Base-by-base conservation (phyloP, 768 basidiomycete species). In the Tylopilus intermedius region DNA sequence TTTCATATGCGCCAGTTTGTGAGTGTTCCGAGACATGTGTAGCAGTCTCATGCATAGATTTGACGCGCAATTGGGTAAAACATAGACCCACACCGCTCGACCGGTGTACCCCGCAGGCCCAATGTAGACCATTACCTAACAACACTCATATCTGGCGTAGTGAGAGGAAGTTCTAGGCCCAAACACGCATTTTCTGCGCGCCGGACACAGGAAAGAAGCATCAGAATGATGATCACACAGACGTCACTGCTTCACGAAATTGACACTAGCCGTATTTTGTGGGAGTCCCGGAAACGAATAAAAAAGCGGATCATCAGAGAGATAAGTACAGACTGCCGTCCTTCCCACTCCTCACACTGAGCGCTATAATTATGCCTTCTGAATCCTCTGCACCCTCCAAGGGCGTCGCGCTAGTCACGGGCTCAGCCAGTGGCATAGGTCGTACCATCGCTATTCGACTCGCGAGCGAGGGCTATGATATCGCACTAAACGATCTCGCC, bases 381-480 rank as follows among this genome's bases (percentile, higher is more conserved):
- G 54, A 50, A 43, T 8, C 29, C 0, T 15, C 18, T n/a, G 21
- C 57, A 9, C 39, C n/a, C 3, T 51, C 58, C 7, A 71, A 66
- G 50, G 67, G 68, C 3, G 57, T 63, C 32, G 69, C 68, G 14
- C 42, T 71, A 13, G 62, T 71, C 41, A 70, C 68, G 6, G 69
- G 70, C 29, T 59, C 68, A 0, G 66, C 60, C 11, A 63, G 52
- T 22, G 71, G 65, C 9, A 73, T 74, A 18, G 73, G 73, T 8
- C 63, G 63, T 3, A 47, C 47, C 14, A 72, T 73, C 18, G 70
- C 73, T 15, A 52, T 73, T 21, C 60, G 65, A 33, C 69, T 74
- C 14, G 73, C 72, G 1, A 55, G 49, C 6, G 70, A 73, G 24
- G 73, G 73, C 0, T 71, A 67, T 35, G 68, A 73, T 26, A 47